Evolutionary conservation across 257 asterid genomes (phyloP).

Genomic region (Solanum clarkiae): DNA sequence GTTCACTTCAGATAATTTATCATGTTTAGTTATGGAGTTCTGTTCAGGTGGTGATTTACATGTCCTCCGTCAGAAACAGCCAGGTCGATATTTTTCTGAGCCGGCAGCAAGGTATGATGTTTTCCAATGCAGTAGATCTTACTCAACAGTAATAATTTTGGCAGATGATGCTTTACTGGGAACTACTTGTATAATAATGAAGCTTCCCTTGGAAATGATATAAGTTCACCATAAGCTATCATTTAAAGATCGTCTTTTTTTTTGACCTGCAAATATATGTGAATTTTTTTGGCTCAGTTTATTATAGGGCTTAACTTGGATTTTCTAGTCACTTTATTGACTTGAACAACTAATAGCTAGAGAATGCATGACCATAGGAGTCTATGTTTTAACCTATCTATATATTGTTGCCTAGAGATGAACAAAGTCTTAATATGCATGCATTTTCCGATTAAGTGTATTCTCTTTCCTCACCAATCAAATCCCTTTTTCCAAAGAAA

Average conservation of each 20-base stretch:
- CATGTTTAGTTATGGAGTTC: constrained; percentile 66
- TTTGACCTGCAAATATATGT: neutral
- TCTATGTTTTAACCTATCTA: neutral
- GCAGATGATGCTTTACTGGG: neutral
- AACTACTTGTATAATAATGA: neutral
- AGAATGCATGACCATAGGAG: neutral
- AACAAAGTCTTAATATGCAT: neutral
- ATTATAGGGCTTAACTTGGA: neutral
- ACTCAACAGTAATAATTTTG: neutral
- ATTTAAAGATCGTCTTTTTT: neutral
- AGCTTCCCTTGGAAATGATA: neutral
- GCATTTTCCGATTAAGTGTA: neutral
- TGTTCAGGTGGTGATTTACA: constrained; percentile 84
- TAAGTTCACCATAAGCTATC: neutral
- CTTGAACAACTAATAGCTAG: neutral
- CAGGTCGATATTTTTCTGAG: constrained; percentile 46
- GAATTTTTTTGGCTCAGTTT: neutral
- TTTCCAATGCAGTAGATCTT: neutral
- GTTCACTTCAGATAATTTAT: constrained; percentile 56
- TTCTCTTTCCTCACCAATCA: neutral
- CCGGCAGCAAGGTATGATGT: constrained; percentile 56
- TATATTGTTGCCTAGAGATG: neutral
- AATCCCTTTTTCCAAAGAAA: neutral
- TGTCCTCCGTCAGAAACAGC: constrained; percentile 68
- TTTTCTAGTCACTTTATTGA: neutral